Percentiles rank a stretch among this genome's conserved stretches.
Evolutionary conservation across 306 rosid species (phyloP).

Genomic region (Cucumis hystrix): DNA sequence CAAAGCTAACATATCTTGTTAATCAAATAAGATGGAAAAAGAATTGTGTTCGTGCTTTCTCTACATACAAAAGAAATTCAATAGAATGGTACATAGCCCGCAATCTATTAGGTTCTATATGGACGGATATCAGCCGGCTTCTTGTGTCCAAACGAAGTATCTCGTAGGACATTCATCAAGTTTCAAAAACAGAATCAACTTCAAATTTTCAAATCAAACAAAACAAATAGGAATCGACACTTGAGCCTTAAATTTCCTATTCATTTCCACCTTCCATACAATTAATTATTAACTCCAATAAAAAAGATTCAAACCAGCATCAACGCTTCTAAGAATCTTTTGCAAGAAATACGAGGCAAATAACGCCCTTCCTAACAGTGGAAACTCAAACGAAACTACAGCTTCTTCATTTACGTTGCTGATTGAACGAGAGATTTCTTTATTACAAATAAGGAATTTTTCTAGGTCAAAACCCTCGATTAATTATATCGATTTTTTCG

Average conservation of each 20-base stretch:
- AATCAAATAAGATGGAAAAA: background rate
- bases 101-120: background rate
- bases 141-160: background rate
- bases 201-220: background rate
- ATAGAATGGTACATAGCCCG: background rate
- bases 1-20: background rate
- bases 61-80: background rate
- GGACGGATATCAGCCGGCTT: background rate
- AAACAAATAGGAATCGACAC: background rate
- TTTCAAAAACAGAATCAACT: background rate
- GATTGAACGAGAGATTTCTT: background rate
- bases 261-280: background rate
- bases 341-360: background rate
- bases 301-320: background rate
- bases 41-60: background rate
- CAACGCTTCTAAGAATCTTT: background rate
- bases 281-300: background rate
- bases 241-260: background rate
- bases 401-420: background rate
- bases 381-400: background rate
- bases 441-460: background rate
- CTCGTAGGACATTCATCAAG: background rate
- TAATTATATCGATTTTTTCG: background rate
- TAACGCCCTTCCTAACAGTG: background rate
- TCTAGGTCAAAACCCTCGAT: constrained; percentile 6